Conservation (phyloP, 2,329 filamentous ascomycete species). For the Cylindrodendrum hubeiense region DNA sequence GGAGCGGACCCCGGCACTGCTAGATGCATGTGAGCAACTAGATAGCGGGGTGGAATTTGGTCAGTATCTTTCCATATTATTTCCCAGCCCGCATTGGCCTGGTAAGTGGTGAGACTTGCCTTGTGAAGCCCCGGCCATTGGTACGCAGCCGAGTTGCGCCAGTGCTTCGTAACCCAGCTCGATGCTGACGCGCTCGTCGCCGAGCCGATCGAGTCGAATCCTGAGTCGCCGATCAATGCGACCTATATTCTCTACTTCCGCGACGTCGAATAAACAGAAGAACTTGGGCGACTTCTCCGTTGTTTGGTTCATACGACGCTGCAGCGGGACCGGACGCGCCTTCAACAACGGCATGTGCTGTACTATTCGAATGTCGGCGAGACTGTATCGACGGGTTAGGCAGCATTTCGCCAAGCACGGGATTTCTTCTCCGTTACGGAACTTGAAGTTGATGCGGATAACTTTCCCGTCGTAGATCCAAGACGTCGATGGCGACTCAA, state of each 20-base stretch:
- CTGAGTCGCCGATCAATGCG: conserved; percentile 9
- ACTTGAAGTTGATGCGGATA: background rate
- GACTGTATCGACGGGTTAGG: background rate
- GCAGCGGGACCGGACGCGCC: conserved; percentile 16
- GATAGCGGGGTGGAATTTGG: background rate
- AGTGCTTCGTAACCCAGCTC: conserved; percentile 31
- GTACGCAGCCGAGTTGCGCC: conserved; percentile 23
- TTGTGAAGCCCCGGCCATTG: background rate
- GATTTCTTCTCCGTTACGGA: background rate
- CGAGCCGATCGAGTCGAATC: conserved; percentile 30
- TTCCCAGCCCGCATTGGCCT: background rate
- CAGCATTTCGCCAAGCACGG: background rate
- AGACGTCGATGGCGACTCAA: no score
- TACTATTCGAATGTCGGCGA: background rate
- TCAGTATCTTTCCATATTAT: background rate
- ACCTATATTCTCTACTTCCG: conserved; percentile 36
- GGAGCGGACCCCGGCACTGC: background rate
- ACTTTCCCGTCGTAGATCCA: background rate
- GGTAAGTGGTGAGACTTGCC: conserved; percentile 27
- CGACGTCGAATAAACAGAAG: conserved; percentile 30
- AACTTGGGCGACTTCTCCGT: conserved; percentile 17
- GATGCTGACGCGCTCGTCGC: conserved; percentile 20
- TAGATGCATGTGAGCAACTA: background rate
- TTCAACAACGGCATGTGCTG: conserved; percentile 1
- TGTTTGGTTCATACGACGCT: conserved; percentile 8